Conservation (phyloP, 2,329 filamentous ascomycete species). For the Aureobasidium sp. region DNA sequence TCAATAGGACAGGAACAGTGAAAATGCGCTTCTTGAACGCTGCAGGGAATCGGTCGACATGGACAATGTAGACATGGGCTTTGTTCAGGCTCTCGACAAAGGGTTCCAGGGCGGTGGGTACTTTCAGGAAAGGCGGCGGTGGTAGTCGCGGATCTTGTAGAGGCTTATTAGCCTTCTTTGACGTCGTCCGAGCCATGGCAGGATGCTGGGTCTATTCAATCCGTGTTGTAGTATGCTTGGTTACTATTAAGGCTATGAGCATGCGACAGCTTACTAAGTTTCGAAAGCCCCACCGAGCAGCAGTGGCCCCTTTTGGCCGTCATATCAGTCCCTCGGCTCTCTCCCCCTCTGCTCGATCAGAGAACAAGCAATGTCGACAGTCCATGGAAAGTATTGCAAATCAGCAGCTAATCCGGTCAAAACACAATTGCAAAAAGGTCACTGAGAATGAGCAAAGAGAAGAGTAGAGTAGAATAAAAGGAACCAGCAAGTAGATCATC, state of each 20-base stretch:
- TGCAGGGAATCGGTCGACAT: conserved; percentile 64
- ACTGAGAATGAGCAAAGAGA: background rate
- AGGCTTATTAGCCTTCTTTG: conserved; percentile 4
- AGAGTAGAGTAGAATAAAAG: background rate
- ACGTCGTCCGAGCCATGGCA: conserved; percentile 9
- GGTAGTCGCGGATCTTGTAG: conserved; percentile 16
- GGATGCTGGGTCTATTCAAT: background rate
- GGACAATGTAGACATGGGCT: conserved; percentile 71
- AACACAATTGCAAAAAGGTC: background rate
- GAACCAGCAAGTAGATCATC: background rate
- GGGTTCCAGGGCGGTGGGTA: conserved; percentile 53
- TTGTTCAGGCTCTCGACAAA: conserved; percentile 60
- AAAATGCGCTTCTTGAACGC: conserved; percentile 78
- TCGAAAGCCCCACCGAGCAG: background rate
- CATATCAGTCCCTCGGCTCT: background rate
- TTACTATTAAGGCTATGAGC: background rate
- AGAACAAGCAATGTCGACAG: background rate
- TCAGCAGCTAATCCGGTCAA: background rate
- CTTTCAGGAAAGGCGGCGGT: conserved; percentile 55
- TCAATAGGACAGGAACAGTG: conserved; percentile 67
- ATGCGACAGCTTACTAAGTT: background rate
- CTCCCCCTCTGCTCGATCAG: background rate
- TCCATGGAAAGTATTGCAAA: background rate
- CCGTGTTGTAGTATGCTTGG: background rate
- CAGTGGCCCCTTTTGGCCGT: background rate